Evolutionary conservation across 805 yeast genomes (phyloP).

Genomic region (Cyberlindnera amylophila): DNA sequence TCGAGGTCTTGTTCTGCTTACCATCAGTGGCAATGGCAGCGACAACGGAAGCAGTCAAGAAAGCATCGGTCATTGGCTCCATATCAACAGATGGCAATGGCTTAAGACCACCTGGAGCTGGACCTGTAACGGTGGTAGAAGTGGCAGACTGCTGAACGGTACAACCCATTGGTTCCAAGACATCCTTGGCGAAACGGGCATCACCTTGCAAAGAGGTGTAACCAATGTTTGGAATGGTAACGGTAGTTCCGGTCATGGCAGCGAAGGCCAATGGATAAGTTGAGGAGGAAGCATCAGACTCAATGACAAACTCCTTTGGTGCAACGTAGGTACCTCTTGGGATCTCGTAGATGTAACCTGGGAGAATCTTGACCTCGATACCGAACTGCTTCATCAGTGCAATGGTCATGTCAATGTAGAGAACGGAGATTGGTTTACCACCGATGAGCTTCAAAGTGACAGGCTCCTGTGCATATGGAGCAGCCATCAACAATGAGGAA

Average conservation of each 20-base stretch:
- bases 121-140: slow-evolving; percentile 91
- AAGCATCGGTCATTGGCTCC: slow-evolving; percentile 99
- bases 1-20: slow-evolving; percentile 53
- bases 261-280: slow-evolving; percentile 98
- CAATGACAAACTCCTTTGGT: slow-evolving; percentile 83
- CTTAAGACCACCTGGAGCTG: slow-evolving; percentile 61
- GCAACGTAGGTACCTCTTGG: slow-evolving; percentile 79
- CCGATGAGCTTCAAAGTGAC: slow-evolving; percentile 88
- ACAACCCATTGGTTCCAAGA: slow-evolving; percentile 94
- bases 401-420: slow-evolving; percentile 96
- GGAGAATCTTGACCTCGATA: slow-evolving; percentile 68
- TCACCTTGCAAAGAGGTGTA: slow-evolving; percentile 92
- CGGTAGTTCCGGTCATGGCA: slow-evolving; percentile 89
- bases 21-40: slow-evolving; percentile 81
- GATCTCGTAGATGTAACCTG: slow-evolving; percentile 82
- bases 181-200: slow-evolving; percentile 93
- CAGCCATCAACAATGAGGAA: slow-evolving; percentile 93
- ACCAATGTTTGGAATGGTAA: slow-evolving; percentile 94
- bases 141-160: slow-evolving; percentile 74
- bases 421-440: slow-evolving; percentile 94
- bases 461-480: slow-evolving; percentile 89
- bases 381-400: slow-evolving; percentile 94
- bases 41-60: slow-evolving; percentile 91
- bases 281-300: slow-evolving; percentile 96
- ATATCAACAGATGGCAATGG: slow-evolving; percentile 80